Conservation (phyloP, 192 early-diverging fungal genomes). For the Dispira simplex region DNA sequence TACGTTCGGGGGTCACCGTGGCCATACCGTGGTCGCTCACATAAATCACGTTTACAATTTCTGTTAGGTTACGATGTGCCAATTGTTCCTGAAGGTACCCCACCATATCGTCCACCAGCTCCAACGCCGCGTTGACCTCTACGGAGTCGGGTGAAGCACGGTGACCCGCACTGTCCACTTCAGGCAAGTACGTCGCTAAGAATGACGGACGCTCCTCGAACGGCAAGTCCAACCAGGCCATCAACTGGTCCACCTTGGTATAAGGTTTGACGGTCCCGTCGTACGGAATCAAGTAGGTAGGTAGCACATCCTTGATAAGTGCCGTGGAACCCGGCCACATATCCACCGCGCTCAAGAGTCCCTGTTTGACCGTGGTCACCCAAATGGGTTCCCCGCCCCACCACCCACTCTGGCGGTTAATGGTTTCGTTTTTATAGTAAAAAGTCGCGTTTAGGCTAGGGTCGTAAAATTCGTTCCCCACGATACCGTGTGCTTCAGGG, state of each 20-base stretch:
- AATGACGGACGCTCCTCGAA: constrained; percentile 49
- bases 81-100: constrained; percentile 41
- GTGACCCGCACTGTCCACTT: constrained; percentile 72
- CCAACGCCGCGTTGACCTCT: constrained; percentile 38
- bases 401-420: constrained; percentile 54
- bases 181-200: constrained; percentile 60
- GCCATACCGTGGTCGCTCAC: constrained; percentile 88
- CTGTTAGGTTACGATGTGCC: constrained; percentile 33
- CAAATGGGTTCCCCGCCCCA: constrained; percentile 90
- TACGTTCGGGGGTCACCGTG: constrained; percentile 22
- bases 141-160: constrained; percentile 44
- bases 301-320: constrained; percentile 26
- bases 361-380: constrained; percentile 67
- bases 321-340: constrained; percentile 85
- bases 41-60: constrained; percentile 33
- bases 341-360: constrained; percentile 46
- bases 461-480: constrained; percentile 63
- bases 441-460: constrained; percentile 51
- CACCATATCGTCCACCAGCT: constrained; percentile 39
- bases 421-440: constrained; percentile 49
- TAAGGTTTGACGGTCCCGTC: constrained; percentile 22
- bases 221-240: constrained; percentile 71
- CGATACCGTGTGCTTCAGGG: constrained; percentile 68
- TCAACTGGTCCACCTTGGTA: constrained; percentile 38
- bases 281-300: constrained; percentile 52